Conservation (phyloP, 2,329 filamentous ascomycete species). For the Westerdykella aurantiaca region DNA sequence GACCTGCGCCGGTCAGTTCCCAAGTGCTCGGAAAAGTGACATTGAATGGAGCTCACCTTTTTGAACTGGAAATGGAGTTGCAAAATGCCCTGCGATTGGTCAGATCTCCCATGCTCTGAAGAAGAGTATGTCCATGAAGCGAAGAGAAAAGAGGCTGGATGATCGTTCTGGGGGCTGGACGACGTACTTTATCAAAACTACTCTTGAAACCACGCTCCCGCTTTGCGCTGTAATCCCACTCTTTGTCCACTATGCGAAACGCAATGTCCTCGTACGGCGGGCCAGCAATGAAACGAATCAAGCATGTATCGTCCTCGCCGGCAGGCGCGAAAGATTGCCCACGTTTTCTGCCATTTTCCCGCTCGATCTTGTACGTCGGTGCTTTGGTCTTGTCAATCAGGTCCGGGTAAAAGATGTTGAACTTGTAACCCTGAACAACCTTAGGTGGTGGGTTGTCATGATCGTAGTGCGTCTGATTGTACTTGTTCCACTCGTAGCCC, state of each 20-base stretch:
- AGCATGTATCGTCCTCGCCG: slow-evolving; percentile 92
- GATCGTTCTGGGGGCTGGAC: slow-evolving; percentile 1
- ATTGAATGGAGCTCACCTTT: slow-evolving; percentile 56
- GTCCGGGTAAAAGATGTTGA: slow-evolving; percentile 99
- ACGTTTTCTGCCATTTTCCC: slow-evolving; percentile 80
- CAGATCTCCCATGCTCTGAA: slow-evolving; percentile 14
- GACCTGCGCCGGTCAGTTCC: slow-evolving; percentile 27
- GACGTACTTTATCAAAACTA: slow-evolving; percentile 91
- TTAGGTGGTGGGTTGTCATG: slow-evolving; percentile 97
- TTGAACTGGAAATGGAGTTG: slow-evolving; percentile 99
- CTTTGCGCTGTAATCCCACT: slow-evolving; percentile 98
- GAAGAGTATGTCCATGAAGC: neutral
- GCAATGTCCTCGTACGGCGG: slow-evolving; percentile 96
- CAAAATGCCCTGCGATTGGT: slow-evolving; percentile 67
- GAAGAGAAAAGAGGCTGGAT: too few species aligned
- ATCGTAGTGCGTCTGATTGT: slow-evolving; percentile 99
- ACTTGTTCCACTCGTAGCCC: slow-evolving; percentile 99
- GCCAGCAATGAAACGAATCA: slow-evolving; percentile 92
- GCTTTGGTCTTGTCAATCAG: slow-evolving; percentile 92
- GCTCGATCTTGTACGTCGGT: slow-evolving; percentile 91
- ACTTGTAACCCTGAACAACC: slow-evolving; percentile 98
- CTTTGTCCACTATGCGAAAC: slow-evolving; percentile 94
- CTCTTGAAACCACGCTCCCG: slow-evolving; percentile 90
- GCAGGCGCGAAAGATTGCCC: slow-evolving; percentile 91
- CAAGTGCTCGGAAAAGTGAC: too few species aligned